Base-by-base conservation (phyloP, 805 yeast species). In the Wickerhamomyces sydowiorum region DNA sequence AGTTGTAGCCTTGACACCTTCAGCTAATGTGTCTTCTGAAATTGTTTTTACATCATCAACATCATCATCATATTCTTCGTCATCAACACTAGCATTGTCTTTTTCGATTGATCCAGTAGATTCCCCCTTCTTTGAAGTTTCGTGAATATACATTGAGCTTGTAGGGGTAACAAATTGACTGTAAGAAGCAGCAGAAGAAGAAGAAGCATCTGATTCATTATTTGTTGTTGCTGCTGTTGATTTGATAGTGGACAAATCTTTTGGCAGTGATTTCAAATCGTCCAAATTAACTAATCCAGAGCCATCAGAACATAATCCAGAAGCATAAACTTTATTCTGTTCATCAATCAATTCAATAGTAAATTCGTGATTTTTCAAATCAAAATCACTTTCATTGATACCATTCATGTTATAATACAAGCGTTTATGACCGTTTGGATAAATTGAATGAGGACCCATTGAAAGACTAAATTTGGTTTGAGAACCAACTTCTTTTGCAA, bases 361-460 rank as follows among this genome's bases (percentile, higher is more conserved):
- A 10, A 28, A 39, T 12, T n/a, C 15, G 7, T 39, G 17, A 5
- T 12, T 23, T 2, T 10, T 3, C 3, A 27, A 14, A 10, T 35
- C 25, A 20, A 34, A 34, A n/a, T 17, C 7, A 3, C 8, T 7
- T 22, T 39, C 23, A 20, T 8, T 24, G 27, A 34, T 34, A 13
- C 38, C 38, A 17, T 39, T 27, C 15, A 39, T 6, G 14, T 39
- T 27, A 19, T 30, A 39, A 17, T 27, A 34, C n/a, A 39, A 35
- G 18, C 15, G 15, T 18, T 39, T 39, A 17, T 33, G 29, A 28
- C 38, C 38, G 27, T 28, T 28, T 28, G 42, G 42, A 28, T 23
- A 18, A 15, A 39, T 39, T 7, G 25, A 23, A 28, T 39, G 42
- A 28, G 42, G 42, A 15, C 42, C 42, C n/a, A 39, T 36, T 15